These are phyloP conservation scores for Aegilops tauschii DNA, from an alignment of 176 grass and related monocot genomes.

Conservation along the genomic window DNA sequence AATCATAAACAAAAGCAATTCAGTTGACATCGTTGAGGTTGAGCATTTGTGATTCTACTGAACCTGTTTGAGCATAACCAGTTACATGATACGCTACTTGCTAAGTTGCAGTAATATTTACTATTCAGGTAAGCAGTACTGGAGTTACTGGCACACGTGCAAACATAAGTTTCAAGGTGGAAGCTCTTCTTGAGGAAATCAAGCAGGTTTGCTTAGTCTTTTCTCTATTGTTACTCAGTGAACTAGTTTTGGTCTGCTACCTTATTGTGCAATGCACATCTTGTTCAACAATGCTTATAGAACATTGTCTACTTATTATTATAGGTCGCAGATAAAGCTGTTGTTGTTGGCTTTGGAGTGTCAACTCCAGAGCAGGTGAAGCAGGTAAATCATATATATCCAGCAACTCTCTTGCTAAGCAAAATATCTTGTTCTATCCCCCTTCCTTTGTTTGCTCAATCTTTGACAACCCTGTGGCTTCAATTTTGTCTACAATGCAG, in stretches of 20 bases:
- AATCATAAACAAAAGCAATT: neutral
- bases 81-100: neutral
- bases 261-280: neutral
- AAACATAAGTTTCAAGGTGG: conserved; percentile 65
- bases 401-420: conserved; percentile 12
- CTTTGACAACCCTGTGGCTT: neutral
- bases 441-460: neutral
- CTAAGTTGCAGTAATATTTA: conserved; percentile 14
- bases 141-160: conserved; percentile 84
- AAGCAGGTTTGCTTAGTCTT: conserved; percentile 57
- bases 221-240: neutral
- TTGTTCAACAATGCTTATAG: neutral
- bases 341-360: conserved; percentile 90
- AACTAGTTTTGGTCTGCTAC: neutral
- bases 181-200: conserved; percentile 90
- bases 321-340: conserved; percentile 84
- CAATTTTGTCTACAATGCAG: conserved; percentile 32
- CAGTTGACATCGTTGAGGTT: neutral
- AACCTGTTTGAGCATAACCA: neutral
- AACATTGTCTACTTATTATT: neutral
- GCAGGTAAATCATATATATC: conserved; percentile 51
- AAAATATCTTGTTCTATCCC: neutral
- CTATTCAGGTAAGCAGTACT: conserved; percentile 71
- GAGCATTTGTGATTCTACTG: neutral
- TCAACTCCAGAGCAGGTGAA: conserved; percentile 82